Conservation (phyloP, 108 stramenopile species). For the Tribonema minus region DNA sequence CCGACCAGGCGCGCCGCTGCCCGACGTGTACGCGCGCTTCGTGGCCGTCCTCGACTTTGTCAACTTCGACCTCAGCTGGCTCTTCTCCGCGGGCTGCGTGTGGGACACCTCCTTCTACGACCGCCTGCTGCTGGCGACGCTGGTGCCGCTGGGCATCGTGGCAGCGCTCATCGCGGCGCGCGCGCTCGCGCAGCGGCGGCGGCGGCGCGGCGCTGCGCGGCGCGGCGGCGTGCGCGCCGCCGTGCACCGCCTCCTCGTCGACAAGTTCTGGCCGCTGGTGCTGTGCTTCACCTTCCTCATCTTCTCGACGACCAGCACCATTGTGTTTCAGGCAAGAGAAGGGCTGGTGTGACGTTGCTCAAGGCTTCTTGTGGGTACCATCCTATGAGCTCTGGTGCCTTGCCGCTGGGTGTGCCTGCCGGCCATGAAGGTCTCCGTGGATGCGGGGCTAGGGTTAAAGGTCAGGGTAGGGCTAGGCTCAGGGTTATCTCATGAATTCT, state of each 20-base stretch:
- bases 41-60: constrained; percentile 1
- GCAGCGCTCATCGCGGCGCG: too few species aligned
- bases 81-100: constrained; percentile 1
- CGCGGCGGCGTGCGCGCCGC: constrained; percentile 62
- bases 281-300: constrained; percentile 18
- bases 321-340: too few species aligned
- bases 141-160: constrained; percentile 47
- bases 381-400: too few species aligned
- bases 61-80: constrained; percentile 26
- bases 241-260: too few species aligned
- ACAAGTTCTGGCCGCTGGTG: constrained; percentile 12
- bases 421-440: too few species aligned
- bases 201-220: too few species aligned
- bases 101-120: constrained; percentile 13
- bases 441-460: too few species aligned
- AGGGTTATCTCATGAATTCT: too few species aligned
- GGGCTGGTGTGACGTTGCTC: too few species aligned
- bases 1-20: neutral
- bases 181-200: neutral
- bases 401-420: too few species aligned
- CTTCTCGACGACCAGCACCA: constrained; percentile 21
- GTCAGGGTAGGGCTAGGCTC: too few species aligned
- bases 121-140: constrained; percentile 15
- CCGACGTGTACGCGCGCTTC: constrained; percentile 2
- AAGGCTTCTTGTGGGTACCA: too few species aligned